A percentile compares a stretch with the other conserved stretches of the same genome.
Conservation (phyloP, 768 basidiomycete species). For the Udeniomyces megalosporus region DNA sequence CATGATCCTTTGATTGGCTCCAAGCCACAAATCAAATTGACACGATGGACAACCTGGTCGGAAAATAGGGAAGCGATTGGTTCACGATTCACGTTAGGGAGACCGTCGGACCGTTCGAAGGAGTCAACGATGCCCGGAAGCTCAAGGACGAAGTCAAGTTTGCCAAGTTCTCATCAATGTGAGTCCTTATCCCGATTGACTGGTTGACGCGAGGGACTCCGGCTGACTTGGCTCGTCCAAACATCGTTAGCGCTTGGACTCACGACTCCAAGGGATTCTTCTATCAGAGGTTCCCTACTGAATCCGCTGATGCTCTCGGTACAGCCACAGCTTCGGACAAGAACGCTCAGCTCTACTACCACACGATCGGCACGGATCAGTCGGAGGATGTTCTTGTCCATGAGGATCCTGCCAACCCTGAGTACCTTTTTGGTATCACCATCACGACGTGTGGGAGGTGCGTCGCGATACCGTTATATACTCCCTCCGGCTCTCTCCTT, state of each 20-base stretch:
- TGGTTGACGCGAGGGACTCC: neutral
- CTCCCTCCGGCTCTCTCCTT: too few relatives aligned
- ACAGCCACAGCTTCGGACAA: conserved; percentile 33
- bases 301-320: neutral
- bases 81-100: conserved; percentile 19
- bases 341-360: conserved; percentile 62
- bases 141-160: neutral
- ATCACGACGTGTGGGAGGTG: neutral
- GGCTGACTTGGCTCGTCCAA: neutral
- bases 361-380: conserved; percentile 27
- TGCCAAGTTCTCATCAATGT: conserved; percentile 11
- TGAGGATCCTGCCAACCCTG: conserved; percentile 47
- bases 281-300: conserved; percentile 40
- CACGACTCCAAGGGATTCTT: conserved; percentile 69
- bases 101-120: conserved; percentile 4
- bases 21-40: too few relatives aligned
- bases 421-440: conserved; percentile 42
- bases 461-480: too few relatives aligned
- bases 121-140: conserved; percentile 3
- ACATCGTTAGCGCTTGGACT: too few relatives aligned
- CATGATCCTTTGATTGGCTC: too few relatives aligned
- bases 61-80: conserved; percentile 26
- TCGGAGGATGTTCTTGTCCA: conserved; percentile 50
- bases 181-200: too few relatives aligned
- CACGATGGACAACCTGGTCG: too few relatives aligned